Base-by-base conservation (phyloP, 805 yeast species). In the Zygosaccharomyces rouxii region DNA sequence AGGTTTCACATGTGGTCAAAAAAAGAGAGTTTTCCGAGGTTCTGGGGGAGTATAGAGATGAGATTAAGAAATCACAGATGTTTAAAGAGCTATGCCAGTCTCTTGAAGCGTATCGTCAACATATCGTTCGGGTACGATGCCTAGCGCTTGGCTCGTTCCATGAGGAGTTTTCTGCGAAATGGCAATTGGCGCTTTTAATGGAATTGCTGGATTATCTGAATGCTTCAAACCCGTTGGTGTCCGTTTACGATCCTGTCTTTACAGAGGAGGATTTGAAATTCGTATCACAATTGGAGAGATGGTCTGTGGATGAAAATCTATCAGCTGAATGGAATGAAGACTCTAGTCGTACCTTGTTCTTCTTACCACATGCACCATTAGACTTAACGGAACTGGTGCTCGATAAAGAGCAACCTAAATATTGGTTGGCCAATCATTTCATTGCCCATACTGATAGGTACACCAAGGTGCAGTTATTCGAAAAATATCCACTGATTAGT, bases 311-410 rank as follows among this genome's bases (percentile, higher is more conserved):
- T 6, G 68, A 65, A 26, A 11, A 10, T 33, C 10, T 46, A 16
- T 39, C 43, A 3, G 30, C 48, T 2, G 60, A 61, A 2, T 59
- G 62, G 49, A 56, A 53, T 4, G 52, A 59, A 19, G 56, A 47
- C 14, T 41, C 47, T 13, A 42, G 46, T 7, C 38, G 52, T 0
- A 68, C 73, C 0, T 64, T 86, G 2, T 84, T 70, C 61, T 86
- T 79, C 58, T 71, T 86, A 41, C 95, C 95, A 0, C 95, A 86
- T 67, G 92, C 90, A 0, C 87, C 89, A 1, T 64, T 83, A 35
- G 70, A 63, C 14, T 57, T 81, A 14, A 77, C 83, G 1, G 74
- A 79, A 35, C n/a, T 22, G 1, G 52, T 80, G 1, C 44, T 80
- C 10, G 37, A 38, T 2, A 30, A 38, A 0, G 62, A 67, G 19